phyloP scores from a whole-genome alignment of 371 early-diverging fungal genomes.

The Apophysomyces ossiformis region DNA sequence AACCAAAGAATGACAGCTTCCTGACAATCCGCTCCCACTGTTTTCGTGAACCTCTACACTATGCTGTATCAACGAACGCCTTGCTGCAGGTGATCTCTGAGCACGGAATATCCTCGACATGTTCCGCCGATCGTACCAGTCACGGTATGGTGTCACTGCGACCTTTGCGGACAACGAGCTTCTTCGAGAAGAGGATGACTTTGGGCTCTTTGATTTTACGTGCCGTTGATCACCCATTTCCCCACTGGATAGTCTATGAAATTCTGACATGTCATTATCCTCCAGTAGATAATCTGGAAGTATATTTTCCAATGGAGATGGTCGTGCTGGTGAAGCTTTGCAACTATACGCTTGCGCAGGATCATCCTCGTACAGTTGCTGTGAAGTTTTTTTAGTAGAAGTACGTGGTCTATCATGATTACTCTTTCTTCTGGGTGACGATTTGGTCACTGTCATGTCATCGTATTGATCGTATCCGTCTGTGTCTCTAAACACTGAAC shows the following conservation, averaged over 20 bases:
- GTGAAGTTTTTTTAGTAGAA: background rate
- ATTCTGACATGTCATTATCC: background rate
- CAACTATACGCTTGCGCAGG: background rate
- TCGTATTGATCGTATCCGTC: background rate
- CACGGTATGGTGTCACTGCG: background rate
- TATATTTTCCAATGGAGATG: constrained; percentile 22
- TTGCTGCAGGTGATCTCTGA: background rate
- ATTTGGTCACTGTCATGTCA: background rate
- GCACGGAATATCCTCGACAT: constrained; percentile 6
- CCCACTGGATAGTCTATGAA: background rate
- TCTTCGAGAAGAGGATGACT: background rate
- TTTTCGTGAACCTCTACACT: background rate
- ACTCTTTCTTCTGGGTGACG: background rate
- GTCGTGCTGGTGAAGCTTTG: background rate
- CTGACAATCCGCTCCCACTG: background rate
- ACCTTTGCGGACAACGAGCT: constrained; percentile 1
- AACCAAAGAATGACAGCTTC: background rate
- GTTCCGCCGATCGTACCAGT: constrained; percentile 2
- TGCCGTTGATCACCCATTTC: constrained; percentile 11
- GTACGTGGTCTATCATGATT: background rate
- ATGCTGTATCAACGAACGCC: background rate
- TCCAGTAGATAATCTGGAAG: constrained; percentile 33
- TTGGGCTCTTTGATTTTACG: background rate
- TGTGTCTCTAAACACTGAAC: background rate
- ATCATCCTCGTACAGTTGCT: background rate